Evolutionary conservation across 768 basidiomycete species (phyloP).

Genomic region (Tephrocybe sp.): DNA sequence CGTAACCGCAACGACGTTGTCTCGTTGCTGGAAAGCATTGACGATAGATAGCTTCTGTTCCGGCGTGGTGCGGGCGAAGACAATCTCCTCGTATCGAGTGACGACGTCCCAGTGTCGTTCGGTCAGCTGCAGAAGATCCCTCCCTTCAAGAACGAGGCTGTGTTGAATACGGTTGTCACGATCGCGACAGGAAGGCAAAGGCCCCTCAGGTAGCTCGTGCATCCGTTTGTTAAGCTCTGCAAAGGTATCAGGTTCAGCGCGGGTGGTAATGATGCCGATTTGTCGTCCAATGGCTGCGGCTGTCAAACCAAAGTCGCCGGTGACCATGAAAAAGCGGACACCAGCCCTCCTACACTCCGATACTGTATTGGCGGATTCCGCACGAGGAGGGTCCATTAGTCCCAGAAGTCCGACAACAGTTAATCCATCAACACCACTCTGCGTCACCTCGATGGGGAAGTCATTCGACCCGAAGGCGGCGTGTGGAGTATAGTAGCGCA

Average conservation of each 20-base stretch:
- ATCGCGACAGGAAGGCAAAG: slow-evolving; percentile 5
- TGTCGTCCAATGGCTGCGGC: slow-evolving; percentile 48
- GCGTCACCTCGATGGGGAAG: slow-evolving; percentile 36
- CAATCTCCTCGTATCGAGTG: slow-evolving; percentile 38
- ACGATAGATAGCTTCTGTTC: slow-evolving; percentile 60
- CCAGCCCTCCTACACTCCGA: slow-evolving; percentile 46
- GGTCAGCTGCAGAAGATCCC: slow-evolving; percentile 34
- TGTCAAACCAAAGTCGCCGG: slow-evolving; percentile 54
- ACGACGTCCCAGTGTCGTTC: slow-evolving; percentile 38
- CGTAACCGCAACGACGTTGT: slow-evolving; percentile 48
- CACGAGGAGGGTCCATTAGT: slow-evolving; percentile 54
- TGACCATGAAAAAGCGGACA: slow-evolving; percentile 54
- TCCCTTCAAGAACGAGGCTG: slow-evolving; percentile 42
- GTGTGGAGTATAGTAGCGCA: slow-evolving; percentile 23
- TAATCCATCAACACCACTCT: slow-evolving; percentile 32
- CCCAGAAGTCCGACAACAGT: slow-evolving; percentile 50
- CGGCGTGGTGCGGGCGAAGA: slow-evolving; percentile 53
- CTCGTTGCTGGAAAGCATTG: slow-evolving; percentile 45
- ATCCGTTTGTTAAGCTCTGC: slow-evolving; percentile 6
- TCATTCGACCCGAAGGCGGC: slow-evolving; percentile 17
- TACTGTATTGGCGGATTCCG: slow-evolving; percentile 46
- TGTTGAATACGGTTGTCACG: slow-evolving; percentile 33
- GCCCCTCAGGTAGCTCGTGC: slow-evolving; percentile 5
- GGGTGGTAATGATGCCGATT: slow-evolving; percentile 39
- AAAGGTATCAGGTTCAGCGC: slow-evolving; percentile 21